These are phyloP conservation scores for Trichophyton schoenleinii DNA, from an alignment of 2,329 filamentous ascomycete species.

Conservation along the genomic window DNA sequence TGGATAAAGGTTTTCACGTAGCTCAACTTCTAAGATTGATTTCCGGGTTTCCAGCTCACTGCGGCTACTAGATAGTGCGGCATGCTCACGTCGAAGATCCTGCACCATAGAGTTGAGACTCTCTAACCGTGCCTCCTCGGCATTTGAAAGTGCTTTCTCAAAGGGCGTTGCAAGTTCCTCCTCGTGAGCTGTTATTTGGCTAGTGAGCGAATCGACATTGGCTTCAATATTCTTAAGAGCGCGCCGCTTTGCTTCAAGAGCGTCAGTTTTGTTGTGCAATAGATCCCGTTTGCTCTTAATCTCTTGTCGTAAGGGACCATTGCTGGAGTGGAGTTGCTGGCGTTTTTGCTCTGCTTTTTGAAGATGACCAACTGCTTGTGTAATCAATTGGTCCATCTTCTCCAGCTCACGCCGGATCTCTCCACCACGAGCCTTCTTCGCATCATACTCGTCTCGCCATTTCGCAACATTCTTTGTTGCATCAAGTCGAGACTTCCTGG, in stretches of 20 bases:
- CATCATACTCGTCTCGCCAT: slow-evolving; percentile 63
- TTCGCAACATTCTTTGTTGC: slow-evolving; percentile 63
- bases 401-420: slow-evolving; percentile 61
- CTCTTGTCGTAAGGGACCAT: slow-evolving; percentile 66
- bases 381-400: slow-evolving; percentile 76
- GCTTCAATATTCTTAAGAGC: slow-evolving; percentile 56
- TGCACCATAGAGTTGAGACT: slow-evolving; percentile 56
- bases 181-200: slow-evolving; percentile 64
- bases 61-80: slow-evolving; percentile 58
- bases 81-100: slow-evolving; percentile 62
- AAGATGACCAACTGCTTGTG: slow-evolving; percentile 66
- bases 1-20: slow-evolving; percentile 78
- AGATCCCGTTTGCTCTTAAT: slow-evolving; percentile 62
- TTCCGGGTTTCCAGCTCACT: slow-evolving; percentile 70
- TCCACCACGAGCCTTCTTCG: slow-evolving; percentile 48
- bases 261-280: slow-evolving; percentile 58
- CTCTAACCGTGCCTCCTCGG: slow-evolving; percentile 75
- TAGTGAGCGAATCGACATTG: slow-evolving; percentile 62
- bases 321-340: slow-evolving; percentile 66
- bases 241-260: slow-evolving; percentile 58
- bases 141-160: slow-evolving; percentile 70
- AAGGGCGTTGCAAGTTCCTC: slow-evolving; percentile 75
- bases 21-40: slow-evolving; percentile 68
- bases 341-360: slow-evolving; percentile 71
- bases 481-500: slow-evolving; percentile 72